phyloP scores from a whole-genome alignment of 2,329 filamentous ascomycete species.

The Cytospora leucostoma region DNA sequence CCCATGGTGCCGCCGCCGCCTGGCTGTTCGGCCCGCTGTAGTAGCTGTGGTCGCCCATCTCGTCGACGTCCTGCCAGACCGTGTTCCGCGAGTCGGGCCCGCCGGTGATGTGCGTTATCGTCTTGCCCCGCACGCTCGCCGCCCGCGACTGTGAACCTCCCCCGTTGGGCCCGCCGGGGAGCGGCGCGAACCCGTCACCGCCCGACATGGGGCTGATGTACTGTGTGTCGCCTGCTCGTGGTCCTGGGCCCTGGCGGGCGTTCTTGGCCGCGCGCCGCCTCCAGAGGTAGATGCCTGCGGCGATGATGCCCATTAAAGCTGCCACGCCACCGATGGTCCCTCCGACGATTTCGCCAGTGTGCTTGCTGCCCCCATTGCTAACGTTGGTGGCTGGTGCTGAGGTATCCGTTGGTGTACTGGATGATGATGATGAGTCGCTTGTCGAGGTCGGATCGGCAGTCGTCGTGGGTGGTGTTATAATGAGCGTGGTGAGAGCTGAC shows the following conservation, averaged over 20 bases:
- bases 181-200: conserved; percentile 42
- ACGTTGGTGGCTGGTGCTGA: conserved; percentile 26
- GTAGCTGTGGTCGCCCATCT: conserved; percentile 23
- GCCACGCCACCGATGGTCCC: conserved; percentile 56
- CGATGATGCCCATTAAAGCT: conserved; percentile 45
- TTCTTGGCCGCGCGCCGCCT: conserved; percentile 45
- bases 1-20: conserved; percentile 27
- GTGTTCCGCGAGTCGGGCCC: conserved; percentile 18
- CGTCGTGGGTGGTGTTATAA: conserved; percentile 25
- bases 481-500: conserved; percentile 23
- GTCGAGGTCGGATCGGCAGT: conserved; percentile 16
- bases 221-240: conserved; percentile 38
- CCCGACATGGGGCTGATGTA: conserved; percentile 41
- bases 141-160: not conserved
- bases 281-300: conserved; percentile 46
- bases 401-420: conserved; percentile 25
- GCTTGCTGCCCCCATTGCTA: conserved; percentile 30
- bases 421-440: conserved; percentile 22
- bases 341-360: conserved; percentile 56
- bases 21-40: conserved; percentile 30
- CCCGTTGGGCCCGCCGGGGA: conserved; percentile 31
- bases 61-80: conserved; percentile 16
- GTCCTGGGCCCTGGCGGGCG: conserved; percentile 45
- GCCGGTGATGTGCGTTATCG: conserved; percentile 27
- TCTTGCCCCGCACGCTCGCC: conserved; percentile 20